Percentiles rank a stretch among this genome's conserved stretches.
These are phyloP conservation scores for Diplodia mutila DNA, from an alignment of 2,329 filamentous ascomycete species.

Conservation along the genomic window DNA sequence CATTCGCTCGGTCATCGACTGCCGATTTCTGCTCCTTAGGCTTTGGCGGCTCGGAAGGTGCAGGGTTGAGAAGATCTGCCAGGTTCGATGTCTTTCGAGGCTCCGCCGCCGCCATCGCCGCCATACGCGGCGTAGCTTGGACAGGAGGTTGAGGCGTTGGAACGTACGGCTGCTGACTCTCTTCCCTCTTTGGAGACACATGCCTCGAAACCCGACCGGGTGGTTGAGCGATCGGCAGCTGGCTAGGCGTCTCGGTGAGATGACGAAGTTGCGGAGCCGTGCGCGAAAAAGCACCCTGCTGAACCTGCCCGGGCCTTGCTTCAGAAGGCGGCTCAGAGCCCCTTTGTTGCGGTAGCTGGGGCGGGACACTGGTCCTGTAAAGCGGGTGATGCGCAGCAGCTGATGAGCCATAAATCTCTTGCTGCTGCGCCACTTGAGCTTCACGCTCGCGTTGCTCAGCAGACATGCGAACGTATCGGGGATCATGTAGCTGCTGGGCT, in stretches of 20 bases:
- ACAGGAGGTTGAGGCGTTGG: conserved; percentile 2
- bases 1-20: conserved; percentile 9
- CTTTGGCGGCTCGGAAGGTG: conserved; percentile 17
- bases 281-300: conserved; percentile 30
- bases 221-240: conserved; percentile 29
- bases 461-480: conserved; percentile 8
- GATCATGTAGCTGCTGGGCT: conserved; percentile 24
- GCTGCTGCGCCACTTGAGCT: conserved; percentile 2
- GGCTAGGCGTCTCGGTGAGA: conserved; percentile 33
- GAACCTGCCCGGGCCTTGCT: conserved; percentile 35
- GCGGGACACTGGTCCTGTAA: conserved; percentile 33
- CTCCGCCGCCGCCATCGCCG: conserved; percentile 33
- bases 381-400: conserved; percentile 29
- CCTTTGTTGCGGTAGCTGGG: background rate
- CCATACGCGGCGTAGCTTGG: conserved; percentile 8
- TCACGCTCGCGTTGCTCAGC: conserved; percentile 22
- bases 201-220: conserved; percentile 2
- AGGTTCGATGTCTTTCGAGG: conserved; percentile 41
- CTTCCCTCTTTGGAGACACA: conserved; percentile 21
- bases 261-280: conserved; percentile 32
- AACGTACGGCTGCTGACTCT: conserved; percentile 14
- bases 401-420: conserved; percentile 6
- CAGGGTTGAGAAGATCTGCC: conserved; percentile 42
- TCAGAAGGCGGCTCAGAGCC: conserved; percentile 37
- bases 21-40: conserved; percentile 14